These are phyloP conservation scores for Lipomyces japonicus DNA, from an alignment of 805 yeast species.

Conservation along the genomic window DNA sequence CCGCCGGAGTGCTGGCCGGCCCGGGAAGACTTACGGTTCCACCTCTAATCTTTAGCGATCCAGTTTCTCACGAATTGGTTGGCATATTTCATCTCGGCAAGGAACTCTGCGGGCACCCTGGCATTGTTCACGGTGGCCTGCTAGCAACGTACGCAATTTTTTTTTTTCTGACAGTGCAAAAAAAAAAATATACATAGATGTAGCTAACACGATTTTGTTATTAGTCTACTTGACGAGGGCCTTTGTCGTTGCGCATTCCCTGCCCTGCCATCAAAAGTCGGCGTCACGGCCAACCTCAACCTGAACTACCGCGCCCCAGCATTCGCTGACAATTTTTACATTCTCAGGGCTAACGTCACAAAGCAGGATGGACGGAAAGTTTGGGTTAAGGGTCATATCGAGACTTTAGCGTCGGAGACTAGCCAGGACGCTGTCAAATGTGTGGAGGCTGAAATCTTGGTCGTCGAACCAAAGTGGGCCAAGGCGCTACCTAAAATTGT, in stretches of 20 bases:
- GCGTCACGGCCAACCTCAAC: constrained; percentile 79
- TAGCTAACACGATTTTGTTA: background rate
- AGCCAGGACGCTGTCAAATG: constrained; percentile 26
- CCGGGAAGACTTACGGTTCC: constrained; percentile 80
- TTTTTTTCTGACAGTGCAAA: background rate
- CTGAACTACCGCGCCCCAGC: constrained; percentile 59
- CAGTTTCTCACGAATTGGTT: constrained; percentile 45
- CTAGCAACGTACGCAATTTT: constrained; percentile 50
- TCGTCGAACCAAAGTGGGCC: constrained; percentile 42
- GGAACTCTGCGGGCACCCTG: constrained; percentile 61
- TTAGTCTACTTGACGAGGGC: constrained; percentile 69
- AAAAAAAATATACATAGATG: background rate
- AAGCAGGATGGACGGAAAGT: constrained; percentile 77
- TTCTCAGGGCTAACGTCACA: constrained; percentile 62
- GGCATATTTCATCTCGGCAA: constrained; percentile 71
- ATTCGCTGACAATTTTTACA: constrained; percentile 58
- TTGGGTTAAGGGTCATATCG: constrained; percentile 63
- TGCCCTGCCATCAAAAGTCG: constrained; percentile 69
- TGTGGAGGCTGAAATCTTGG: constrained; percentile 37
- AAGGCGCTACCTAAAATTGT: too few relatives aligned
- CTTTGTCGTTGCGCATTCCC: constrained; percentile 84
- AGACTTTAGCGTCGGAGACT: constrained; percentile 41
- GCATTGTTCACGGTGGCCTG: constrained; percentile 82
- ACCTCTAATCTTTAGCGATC: constrained; percentile 64
- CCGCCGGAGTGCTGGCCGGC: constrained; percentile 52